Conservation (phyloP, 768 basidiomycete genomes). For the Lentinula edodes region DNA sequence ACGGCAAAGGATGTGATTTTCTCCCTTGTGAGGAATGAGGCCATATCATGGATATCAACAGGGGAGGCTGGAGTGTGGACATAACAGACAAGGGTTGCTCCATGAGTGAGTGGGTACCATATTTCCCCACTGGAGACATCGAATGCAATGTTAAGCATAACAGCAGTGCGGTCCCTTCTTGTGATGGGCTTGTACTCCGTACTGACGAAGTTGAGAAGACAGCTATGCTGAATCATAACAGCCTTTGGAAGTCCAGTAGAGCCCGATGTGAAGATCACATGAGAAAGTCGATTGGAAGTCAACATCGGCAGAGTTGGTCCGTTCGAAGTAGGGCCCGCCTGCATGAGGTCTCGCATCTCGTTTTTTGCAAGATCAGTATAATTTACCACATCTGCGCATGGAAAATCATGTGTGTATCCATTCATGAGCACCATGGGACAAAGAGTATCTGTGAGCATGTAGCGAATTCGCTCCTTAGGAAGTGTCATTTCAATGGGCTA, state of each 20-base stretch:
- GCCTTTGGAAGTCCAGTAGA: conserved; percentile 16
- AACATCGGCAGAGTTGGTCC: neutral
- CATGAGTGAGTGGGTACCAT: neutral
- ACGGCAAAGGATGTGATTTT: neutral
- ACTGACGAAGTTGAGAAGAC: neutral
- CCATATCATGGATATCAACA: neutral
- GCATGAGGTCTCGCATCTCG: neutral
- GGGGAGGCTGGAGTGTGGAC: neutral
- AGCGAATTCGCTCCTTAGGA: neutral
- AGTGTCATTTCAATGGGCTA: conserved; percentile 1
- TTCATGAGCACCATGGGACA: neutral
- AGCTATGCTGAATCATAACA: conserved; percentile 11
- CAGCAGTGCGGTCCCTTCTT: neutral
- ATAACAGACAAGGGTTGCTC: neutral
- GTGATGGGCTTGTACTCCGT: neutral
- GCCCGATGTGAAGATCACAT: conserved; percentile 10
- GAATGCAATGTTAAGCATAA: neutral
- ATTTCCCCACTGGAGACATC: conserved; percentile 1
- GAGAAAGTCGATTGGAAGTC: neutral
- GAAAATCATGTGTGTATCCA: neutral
- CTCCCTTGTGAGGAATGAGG: neutral
- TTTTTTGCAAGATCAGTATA: neutral
- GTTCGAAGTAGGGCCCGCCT: neutral
- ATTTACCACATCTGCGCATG: neutral
- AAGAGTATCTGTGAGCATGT: neutral